A percentile compares a stretch with the other conserved stretches of the same genome.
Conservation (phyloP, 1,284 basidiomycete species). For the Exsudoporus floridanus region DNA sequence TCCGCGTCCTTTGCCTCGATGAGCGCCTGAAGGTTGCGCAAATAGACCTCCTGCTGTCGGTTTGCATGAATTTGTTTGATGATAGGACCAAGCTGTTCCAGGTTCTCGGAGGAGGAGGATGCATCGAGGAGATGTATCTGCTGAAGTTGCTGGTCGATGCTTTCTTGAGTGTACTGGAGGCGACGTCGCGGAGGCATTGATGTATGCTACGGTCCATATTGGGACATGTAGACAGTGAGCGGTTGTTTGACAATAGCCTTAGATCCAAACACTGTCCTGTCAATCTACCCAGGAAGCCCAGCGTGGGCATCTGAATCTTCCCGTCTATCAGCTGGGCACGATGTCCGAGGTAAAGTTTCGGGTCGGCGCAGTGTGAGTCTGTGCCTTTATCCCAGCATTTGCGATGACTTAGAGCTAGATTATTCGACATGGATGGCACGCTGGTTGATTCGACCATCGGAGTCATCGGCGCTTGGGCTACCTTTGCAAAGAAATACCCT, state of each 20-base stretch:
- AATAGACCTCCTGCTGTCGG: conserved; percentile 88
- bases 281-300: not conserved
- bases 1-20: conserved; percentile 93
- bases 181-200: conserved; percentile 68
- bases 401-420: conserved; percentile 38
- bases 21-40: conserved; percentile 82
- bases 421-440: conserved; percentile 82
- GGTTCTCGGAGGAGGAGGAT: conserved; percentile 84
- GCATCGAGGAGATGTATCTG: conserved; percentile 86
- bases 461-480: conserved; percentile 73
- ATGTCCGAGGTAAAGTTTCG: conserved; percentile 52
- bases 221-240: not conserved
- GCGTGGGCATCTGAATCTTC: not conserved
- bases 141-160: conserved; percentile 80
- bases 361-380: conserved; percentile 55
- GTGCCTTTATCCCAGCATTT: not conserved
- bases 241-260: conserved; percentile 33
- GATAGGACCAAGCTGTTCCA: conserved; percentile 89
- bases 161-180: conserved; percentile 74
- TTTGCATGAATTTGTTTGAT: conserved; percentile 92
- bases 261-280: conserved; percentile 23
- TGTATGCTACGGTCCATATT: conserved; percentile 14
- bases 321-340: not conserved
- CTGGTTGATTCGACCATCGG: conserved; percentile 72
- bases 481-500: conserved; percentile 63